These are phyloP conservation scores for Zopfia rhizophila DNA, from an alignment of 2,329 filamentous ascomycete genomes.

Conservation along the genomic window DNA sequence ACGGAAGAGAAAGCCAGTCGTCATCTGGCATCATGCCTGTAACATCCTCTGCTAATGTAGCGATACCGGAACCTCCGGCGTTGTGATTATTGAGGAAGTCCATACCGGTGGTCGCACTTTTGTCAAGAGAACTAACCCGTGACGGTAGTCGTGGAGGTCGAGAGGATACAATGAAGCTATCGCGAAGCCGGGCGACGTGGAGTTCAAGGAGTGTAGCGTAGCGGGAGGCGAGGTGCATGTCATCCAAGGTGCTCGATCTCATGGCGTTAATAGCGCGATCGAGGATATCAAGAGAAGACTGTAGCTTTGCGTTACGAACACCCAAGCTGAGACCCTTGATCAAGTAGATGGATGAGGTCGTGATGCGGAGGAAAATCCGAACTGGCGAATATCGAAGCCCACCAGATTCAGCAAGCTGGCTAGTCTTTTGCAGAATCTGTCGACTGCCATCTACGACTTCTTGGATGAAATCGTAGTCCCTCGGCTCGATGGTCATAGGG, in stretches of 20 bases:
- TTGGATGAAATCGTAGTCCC: not conserved
- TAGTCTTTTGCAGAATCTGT: slow-evolving; percentile 59
- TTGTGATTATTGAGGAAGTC: slow-evolving; percentile 51
- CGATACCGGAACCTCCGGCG: slow-evolving; percentile 47
- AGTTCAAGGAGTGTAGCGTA: slow-evolving; percentile 15
- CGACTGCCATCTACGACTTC: slow-evolving; percentile 62
- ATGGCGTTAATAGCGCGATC: not conserved
- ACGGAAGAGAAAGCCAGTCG: slow-evolving; percentile 52
- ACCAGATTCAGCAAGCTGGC: not conserved
- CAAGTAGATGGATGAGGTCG: not conserved
- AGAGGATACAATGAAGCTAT: slow-evolving; percentile 50
- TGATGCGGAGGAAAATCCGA: not conserved
- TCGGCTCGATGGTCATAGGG: slow-evolving; percentile 12
- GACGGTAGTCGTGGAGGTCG: slow-evolving; percentile 48
- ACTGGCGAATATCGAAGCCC: slow-evolving; percentile 1
- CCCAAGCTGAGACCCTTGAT: slow-evolving; percentile 57
- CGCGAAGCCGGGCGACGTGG: slow-evolving; percentile 49
- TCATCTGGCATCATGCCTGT: slow-evolving; percentile 49
- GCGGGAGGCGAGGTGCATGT: slow-evolving; percentile 3
- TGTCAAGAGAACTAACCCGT: slow-evolving; percentile 41
- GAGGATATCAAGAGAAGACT: not conserved
- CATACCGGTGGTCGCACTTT: slow-evolving; percentile 44
- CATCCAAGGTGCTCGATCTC: not conserved
- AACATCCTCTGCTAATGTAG: slow-evolving; percentile 46
- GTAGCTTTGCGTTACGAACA: slow-evolving; percentile 59